Conservation (phyloP, 805 yeast genomes). For the Monosporozyma servazzii region DNA sequence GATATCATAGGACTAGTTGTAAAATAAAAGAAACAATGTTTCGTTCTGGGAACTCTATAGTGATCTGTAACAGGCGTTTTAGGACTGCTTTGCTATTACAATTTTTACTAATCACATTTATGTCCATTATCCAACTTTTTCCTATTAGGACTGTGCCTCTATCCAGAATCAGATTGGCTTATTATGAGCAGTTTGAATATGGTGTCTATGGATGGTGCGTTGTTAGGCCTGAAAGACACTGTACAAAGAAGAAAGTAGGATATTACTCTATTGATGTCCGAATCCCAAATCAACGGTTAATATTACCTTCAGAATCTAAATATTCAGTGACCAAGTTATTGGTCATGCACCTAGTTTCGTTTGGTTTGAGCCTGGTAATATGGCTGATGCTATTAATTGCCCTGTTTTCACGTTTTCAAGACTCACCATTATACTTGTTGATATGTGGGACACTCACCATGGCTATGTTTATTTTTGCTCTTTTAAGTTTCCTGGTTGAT, state of each 20-base stretch:
- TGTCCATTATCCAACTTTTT: slow-evolving; percentile 49
- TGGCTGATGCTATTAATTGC: slow-evolving; percentile 34
- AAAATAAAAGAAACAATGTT: background rate
- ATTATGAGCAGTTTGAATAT: slow-evolving; percentile 41
- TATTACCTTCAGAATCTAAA: slow-evolving; percentile 52
- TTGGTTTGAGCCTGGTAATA: slow-evolving; percentile 43
- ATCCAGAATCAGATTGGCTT: slow-evolving; percentile 42
- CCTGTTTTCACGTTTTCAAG: slow-evolving; percentile 31
- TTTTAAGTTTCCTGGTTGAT: slow-evolving; percentile 76
- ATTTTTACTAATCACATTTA: slow-evolving; percentile 33
- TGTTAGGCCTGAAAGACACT: slow-evolving; percentile 1
- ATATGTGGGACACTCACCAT: slow-evolving; percentile 45
- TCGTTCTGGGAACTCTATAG: background rate
- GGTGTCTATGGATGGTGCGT: slow-evolving; percentile 68
- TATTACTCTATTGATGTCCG: slow-evolving; percentile 19
- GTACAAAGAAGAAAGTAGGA: slow-evolving; percentile 17
- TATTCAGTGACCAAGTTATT: slow-evolving; percentile 49
- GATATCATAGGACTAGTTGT: too few relatives aligned
- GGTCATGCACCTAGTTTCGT: slow-evolving; percentile 59
- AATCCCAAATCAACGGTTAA: slow-evolving; percentile 32
- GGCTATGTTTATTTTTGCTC: slow-evolving; percentile 57
- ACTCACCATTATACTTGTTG: slow-evolving; percentile 37
- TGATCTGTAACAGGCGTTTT: background rate
- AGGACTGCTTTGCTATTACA: background rate
- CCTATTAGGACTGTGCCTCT: slow-evolving; percentile 57